Conservation (phyloP, 2,329 filamentous ascomycete species). For the Colletotrichum melonis region DNA sequence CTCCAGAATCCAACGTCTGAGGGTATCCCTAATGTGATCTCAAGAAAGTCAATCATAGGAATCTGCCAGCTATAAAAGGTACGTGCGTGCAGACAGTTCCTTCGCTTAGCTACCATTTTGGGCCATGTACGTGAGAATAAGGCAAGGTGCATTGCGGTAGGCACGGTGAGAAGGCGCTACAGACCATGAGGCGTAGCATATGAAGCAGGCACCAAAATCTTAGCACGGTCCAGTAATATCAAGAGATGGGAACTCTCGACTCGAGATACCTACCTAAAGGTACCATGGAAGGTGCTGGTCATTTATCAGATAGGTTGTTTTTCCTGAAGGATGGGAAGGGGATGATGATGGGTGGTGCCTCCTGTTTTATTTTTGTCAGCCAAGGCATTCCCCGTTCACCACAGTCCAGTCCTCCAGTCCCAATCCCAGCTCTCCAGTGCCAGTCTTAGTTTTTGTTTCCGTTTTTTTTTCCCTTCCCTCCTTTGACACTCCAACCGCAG, state of each 20-base stretch:
- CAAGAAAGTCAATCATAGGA: slow-evolving; percentile 18
- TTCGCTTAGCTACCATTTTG: background rate
- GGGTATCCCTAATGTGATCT: background rate
- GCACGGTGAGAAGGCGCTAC: background rate
- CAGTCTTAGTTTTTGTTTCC: background rate
- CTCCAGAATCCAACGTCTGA: background rate
- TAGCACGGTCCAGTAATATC: slow-evolving; percentile 12
- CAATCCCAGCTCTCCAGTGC: slow-evolving; percentile 4
- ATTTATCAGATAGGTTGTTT: background rate
- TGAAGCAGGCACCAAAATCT: slow-evolving; percentile 17
- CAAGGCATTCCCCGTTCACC: slow-evolving; percentile 18
- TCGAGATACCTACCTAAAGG: too few species aligned
- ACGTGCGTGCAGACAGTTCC: slow-evolving; percentile 16
- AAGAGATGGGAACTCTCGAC: background rate
- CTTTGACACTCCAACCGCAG: background rate
- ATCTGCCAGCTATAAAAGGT: background rate
- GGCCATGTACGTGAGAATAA: background rate
- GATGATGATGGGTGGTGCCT: slow-evolving; percentile 12
- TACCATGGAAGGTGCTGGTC: slow-evolving; percentile 9
- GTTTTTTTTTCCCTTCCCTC: background rate
- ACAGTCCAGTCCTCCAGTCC: background rate
- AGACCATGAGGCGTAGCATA: background rate
- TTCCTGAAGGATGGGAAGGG: background rate
- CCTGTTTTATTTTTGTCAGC: slow-evolving; percentile 30
- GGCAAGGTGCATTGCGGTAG: background rate